Percentiles rank a stretch among this genome's conserved stretches.
phyloP scores from a whole-genome alignment of 2,329 filamentous ascomycete genomes.

The Neofusicoccum parvum region DNA sequence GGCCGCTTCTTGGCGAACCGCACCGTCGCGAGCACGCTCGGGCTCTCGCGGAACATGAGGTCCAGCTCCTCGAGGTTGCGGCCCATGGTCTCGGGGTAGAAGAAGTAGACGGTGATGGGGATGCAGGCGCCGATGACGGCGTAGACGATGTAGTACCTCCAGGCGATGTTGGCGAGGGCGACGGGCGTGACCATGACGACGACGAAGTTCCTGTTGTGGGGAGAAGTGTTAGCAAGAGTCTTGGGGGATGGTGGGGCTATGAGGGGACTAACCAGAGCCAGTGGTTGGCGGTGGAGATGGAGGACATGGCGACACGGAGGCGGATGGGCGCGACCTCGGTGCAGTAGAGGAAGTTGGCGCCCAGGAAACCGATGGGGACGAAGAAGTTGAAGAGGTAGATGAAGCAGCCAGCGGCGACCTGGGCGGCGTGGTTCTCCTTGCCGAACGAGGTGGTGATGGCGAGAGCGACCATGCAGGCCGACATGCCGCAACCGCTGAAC shows the following conservation, averaged over 20 bases:
- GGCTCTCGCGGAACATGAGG: conserved; percentile 45
- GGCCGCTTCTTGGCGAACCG: conserved; percentile 20
- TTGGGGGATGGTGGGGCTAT: not conserved
- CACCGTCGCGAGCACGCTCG: conserved; percentile 31
- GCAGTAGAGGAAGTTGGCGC: conserved; percentile 63
- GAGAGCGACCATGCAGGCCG: conserved; percentile 56
- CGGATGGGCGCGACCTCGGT: conserved; percentile 59
- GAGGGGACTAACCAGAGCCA: conserved; percentile 49
- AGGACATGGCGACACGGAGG: conserved; percentile 57
- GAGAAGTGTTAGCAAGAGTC: conserved; percentile 34
- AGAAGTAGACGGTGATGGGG: conserved; percentile 48
- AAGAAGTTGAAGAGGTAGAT: conserved; percentile 64
- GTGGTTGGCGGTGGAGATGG: conserved; percentile 58
- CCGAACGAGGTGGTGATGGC: conserved; percentile 56
- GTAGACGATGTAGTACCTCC: conserved; percentile 56
- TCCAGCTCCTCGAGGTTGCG: conserved; percentile 50
- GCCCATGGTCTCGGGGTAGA: conserved; percentile 55
- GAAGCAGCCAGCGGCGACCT: conserved; percentile 58
- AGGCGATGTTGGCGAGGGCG: conserved; percentile 55
- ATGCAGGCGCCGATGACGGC: conserved; percentile 50
- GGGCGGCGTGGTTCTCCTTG: conserved; percentile 47
- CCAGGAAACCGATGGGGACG: conserved; percentile 61
- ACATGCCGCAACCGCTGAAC: conserved; percentile 56
- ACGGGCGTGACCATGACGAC: conserved; percentile 50
- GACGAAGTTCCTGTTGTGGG: conserved; percentile 42